Base-by-base conservation (phyloP, 1,284 basidiomycete genomes). In the Heliocybe sulcata region DNA sequence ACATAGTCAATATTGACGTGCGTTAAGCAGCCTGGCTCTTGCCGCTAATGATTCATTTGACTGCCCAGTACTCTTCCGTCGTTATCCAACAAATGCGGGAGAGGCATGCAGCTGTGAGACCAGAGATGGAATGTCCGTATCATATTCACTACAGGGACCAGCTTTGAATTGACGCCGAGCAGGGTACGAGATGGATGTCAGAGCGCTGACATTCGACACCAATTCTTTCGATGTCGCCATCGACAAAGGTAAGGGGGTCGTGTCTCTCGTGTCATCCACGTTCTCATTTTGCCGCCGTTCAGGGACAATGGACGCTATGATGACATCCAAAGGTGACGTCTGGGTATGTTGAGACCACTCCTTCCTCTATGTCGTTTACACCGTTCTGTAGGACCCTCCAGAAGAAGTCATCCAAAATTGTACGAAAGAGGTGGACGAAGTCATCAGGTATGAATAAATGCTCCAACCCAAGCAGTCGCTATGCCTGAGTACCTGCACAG, bases 281-380 rank as follows among this genome's bases (percentile, higher is more conserved):
- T 49, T 6, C 4, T 4, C 20, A 12, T 22, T 26, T 25, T 49
- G 20, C 3, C 14, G 16, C 11, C 10, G 16, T 53, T 26, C 35
- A 85, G 83, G 84, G 57, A 95, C 92, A 0, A 94, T 96, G 92
- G 94, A 95, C 67, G 92, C 93, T 0, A 91, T 97, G 88, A 84
- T 95, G 81, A 89, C 92, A 0, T 79, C 81, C 0, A 92, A 92
- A 68, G 87, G 90, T 8, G 89, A 94, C 65, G 87, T 93, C 58
- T 95, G 93, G 93, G 92, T 92, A 61, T 58, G 80, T 69, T 45
- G n/a, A 35, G n/a, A 48, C 4, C n/a, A 52, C 33, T 14, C 14
- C 14, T 51, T 48, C 22, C 45, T 20, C 11, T 48, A 20, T 9
- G 35, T 19, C 35, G 12, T 38, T 38, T 11, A 19, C n/a, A n/a